These are phyloP conservation scores for Zasmidium citrigriseum DNA, from an alignment of 2,329 filamentous ascomycete genomes.

Conservation along the genomic window DNA sequence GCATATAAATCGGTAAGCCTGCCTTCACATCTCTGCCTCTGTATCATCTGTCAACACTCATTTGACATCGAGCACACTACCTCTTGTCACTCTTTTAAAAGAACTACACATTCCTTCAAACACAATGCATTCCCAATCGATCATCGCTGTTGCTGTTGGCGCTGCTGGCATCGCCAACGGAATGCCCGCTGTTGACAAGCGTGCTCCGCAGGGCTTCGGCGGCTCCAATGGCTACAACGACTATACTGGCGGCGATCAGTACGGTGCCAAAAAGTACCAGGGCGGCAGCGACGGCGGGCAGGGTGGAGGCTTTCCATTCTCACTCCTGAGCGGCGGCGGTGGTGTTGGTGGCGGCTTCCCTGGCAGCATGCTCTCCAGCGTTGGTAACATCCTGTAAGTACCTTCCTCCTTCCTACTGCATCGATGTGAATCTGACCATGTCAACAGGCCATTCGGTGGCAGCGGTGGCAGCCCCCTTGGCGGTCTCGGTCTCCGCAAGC, in stretches of 20 bases:
- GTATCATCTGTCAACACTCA: background rate
- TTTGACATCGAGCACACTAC: background rate
- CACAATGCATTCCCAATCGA: background rate
- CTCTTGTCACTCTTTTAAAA: background rate
- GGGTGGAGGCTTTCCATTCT: background rate
- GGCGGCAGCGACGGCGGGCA: background rate
- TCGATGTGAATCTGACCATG: background rate
- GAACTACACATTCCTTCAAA: background rate
- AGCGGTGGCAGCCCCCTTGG: background rate
- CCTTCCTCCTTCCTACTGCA: background rate
- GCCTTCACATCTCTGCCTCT: background rate
- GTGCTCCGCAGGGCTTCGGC: background rate
- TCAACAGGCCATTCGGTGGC: background rate
- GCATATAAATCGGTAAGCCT: background rate
- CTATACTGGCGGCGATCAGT: too few relatives aligned
- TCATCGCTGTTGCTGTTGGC: background rate
- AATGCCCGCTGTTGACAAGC: background rate
- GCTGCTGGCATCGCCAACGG: background rate
- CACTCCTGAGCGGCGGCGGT: background rate
- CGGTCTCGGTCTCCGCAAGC: background rate
- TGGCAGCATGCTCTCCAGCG: too few relatives aligned
- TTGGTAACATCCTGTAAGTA: background rate
- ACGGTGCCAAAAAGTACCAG: background rate
- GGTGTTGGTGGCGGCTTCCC: background rate
- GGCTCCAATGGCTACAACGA: background rate